Evolutionary conservation across 192 early-diverging fungal species (phyloP).

Genomic region (Podila epicladia): DNA sequence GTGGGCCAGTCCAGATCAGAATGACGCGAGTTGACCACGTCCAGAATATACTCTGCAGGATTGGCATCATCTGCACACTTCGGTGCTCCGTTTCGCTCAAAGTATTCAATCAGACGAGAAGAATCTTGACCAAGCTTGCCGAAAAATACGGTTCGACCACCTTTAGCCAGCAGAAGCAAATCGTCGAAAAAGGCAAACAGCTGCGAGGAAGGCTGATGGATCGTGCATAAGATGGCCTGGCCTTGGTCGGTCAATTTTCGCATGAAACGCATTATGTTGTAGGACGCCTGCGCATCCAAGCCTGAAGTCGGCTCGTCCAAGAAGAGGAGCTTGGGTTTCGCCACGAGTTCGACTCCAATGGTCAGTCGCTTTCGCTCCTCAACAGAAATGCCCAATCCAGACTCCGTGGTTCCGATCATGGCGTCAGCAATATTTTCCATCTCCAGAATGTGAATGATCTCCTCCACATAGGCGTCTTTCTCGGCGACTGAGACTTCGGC

Average conservation of each 20-base stretch:
- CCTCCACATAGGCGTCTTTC: constrained; percentile 75
- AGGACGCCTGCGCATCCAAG: constrained; percentile 76
- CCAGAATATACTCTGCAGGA: constrained; percentile 90
- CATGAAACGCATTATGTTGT: constrained; percentile 76
- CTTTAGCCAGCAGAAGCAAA: constrained; percentile 76
- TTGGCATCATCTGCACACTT: constrained; percentile 73
- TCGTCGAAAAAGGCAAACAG: constrained; percentile 87
- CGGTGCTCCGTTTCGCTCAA: constrained; percentile 76
- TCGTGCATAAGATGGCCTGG: constrained; percentile 78
- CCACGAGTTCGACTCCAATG: constrained; percentile 84
- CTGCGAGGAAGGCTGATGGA: constrained; percentile 84
- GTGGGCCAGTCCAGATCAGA: constrained; percentile 74
- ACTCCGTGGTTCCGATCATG: constrained; percentile 72
- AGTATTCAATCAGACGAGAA: constrained; percentile 71
- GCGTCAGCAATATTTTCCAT: constrained; percentile 74
- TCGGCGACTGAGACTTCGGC: constrained; percentile 65
- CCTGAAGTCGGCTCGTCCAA: constrained; percentile 91
- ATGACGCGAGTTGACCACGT: constrained; percentile 76
- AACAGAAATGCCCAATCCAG: constrained; percentile 78
- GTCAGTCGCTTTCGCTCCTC: constrained; percentile 88
- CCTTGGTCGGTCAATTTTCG: constrained; percentile 65
- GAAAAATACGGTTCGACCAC: constrained; percentile 82
- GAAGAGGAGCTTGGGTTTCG: constrained; percentile 80
- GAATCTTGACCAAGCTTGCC: constrained; percentile 80
- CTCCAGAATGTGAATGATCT: constrained; percentile 77